phyloP scores from a whole-genome alignment of 768 basidiomycete species.

The Collybiopsis luxurians region DNA sequence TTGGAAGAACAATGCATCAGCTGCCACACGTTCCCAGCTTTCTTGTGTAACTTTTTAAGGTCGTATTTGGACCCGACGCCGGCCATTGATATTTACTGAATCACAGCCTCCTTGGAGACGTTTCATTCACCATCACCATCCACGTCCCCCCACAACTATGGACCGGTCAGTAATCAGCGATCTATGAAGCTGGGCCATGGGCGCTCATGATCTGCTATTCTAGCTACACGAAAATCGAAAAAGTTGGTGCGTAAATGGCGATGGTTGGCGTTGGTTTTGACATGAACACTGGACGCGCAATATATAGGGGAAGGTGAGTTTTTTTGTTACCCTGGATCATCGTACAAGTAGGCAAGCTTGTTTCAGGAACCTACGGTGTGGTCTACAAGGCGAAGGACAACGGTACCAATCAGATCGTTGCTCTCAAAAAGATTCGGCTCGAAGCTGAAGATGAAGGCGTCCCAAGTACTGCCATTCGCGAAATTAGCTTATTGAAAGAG shows the following conservation, averaged over 20 bases:
- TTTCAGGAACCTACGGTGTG: conserved; percentile 91
- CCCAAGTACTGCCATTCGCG: conserved; percentile 95
- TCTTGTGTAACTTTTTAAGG: no score
- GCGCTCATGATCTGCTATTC: neutral
- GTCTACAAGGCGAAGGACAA: conserved; percentile 95
- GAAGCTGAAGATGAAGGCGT: conserved; percentile 99
- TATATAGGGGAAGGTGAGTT: conserved; percentile 42
- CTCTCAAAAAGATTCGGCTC: conserved; percentile 97
- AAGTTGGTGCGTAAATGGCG: conserved; percentile 75
- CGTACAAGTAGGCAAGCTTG: neutral
- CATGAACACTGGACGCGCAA: conserved; percentile 3
- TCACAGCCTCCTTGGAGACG: no score
- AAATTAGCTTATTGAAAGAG: conserved; percentile 96
- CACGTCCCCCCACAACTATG: no score
- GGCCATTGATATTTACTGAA: no score
- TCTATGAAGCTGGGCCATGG: no score
- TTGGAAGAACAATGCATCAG: no score
- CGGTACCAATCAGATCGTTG: conserved; percentile 79
- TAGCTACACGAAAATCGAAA: conserved; percentile 97
- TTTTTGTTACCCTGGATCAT: neutral
- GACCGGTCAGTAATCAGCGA: no score
- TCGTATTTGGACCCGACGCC: no score
- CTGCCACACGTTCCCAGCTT: no score
- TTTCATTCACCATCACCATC: no score
- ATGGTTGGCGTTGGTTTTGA: no score